A percentile compares a stretch with the other conserved stretches of the same genome.
phyloP scores from a whole-genome alignment of 768 basidiomycete species.

The Phaeolepiota aurea region DNA sequence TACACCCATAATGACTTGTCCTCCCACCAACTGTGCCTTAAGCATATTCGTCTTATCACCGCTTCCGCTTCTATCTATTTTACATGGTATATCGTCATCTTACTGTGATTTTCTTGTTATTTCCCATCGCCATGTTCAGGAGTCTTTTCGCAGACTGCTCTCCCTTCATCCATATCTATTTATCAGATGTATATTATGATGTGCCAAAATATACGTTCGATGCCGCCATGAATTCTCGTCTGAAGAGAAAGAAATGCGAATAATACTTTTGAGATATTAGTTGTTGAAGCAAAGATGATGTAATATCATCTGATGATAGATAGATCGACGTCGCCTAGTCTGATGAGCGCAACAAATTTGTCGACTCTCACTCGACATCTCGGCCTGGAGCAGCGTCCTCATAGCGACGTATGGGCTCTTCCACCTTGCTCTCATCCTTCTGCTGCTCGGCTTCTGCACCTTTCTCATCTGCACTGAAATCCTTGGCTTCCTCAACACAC shows the following conservation, averaged over 20 bases:
- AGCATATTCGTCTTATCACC: conserved; percentile 6
- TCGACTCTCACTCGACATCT: conserved; percentile 9
- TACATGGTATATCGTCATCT: background rate
- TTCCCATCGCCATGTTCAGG: background rate
- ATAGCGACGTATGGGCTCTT: conserved; percentile 19
- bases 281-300: too few species aligned
- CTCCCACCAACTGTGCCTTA: background rate
- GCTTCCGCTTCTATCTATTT: conserved; percentile 7
- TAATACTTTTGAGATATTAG: too few species aligned
- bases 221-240: too few species aligned
- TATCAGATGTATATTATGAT: conserved; percentile 2
- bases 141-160: conserved; percentile 3
- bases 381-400: conserved; percentile 11
- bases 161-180: conserved; percentile 7
- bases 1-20: background rate
- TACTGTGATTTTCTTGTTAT: background rate
- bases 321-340: too few species aligned
- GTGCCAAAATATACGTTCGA: too few species aligned
- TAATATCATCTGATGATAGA: too few species aligned
- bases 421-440: conserved; percentile 46
- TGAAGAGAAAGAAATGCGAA: too few species aligned
- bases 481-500: conserved; percentile 48
- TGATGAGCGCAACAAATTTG: too few species aligned
- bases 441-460: conserved; percentile 21
- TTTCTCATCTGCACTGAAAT: conserved; percentile 22